phyloP scores from a whole-genome alignment of 768 basidiomycete genomes.

The Leccinum arenicola region DNA sequence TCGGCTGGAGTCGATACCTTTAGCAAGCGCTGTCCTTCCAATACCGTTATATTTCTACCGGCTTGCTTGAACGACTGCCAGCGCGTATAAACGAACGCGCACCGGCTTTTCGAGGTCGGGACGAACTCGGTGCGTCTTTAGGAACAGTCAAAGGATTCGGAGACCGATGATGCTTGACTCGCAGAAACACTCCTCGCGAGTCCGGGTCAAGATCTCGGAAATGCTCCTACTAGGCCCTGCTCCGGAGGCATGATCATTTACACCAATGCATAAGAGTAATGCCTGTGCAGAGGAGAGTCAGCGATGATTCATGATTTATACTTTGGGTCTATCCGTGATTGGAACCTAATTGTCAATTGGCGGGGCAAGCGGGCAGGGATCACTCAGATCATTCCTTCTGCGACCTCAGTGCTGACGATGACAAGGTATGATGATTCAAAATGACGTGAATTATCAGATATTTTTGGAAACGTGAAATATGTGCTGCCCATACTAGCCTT shows the following conservation, averaged over 20 bases:
- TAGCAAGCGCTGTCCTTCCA: slow-evolving; percentile 96
- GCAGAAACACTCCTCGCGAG: slow-evolving; percentile 84
- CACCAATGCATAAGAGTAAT: slow-evolving; percentile 95
- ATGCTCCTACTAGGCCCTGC: slow-evolving; percentile 85
- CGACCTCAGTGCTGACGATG: background rate
- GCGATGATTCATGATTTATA: slow-evolving; percentile 39
- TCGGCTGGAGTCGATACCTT: slow-evolving; percentile 79
- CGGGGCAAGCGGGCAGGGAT: too few species aligned
- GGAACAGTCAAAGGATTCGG: background rate
- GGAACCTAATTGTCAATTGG: too few species aligned
- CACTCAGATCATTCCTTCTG: background rate
- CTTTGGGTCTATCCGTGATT: too few species aligned
- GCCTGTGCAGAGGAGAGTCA: slow-evolving; percentile 63
- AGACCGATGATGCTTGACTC: background rate
- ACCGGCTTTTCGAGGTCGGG: slow-evolving; percentile 81
- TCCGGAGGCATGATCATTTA: slow-evolving; percentile 81
- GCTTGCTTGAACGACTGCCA: slow-evolving; percentile 81
- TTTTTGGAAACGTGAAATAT: background rate
- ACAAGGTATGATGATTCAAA: background rate
- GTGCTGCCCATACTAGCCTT: too few species aligned
- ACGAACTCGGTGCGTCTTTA: slow-evolving; percentile 70
- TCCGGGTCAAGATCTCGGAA: slow-evolving; percentile 87
- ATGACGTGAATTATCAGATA: background rate
- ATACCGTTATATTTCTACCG: slow-evolving; percentile 93
- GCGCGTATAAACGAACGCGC: slow-evolving; percentile 86